Evolutionary conservation across 352 stramenopile genomes (phyloP).

Genomic region (Globisporangium nagaii): DNA sequence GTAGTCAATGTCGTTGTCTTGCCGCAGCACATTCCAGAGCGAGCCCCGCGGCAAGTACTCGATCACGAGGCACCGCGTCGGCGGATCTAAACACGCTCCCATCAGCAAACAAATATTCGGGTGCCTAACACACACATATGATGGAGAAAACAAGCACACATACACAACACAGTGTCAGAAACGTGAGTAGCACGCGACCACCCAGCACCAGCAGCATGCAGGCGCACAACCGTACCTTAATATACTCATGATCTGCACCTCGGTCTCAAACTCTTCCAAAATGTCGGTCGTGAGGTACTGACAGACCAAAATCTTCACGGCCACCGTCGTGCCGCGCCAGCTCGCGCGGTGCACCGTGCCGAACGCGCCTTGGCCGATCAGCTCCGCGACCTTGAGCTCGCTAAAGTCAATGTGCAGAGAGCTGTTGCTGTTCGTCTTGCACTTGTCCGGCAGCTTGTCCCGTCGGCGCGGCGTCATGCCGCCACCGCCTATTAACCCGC

Average conservation of each 20-base stretch:
- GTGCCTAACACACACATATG: too few species aligned
- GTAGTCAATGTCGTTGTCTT: slow-evolving; percentile 68
- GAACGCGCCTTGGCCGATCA: slow-evolving; percentile 84
- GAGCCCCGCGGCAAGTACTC: slow-evolving; percentile 79
- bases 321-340: slow-evolving; percentile 72
- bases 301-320: slow-evolving; percentile 82
- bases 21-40: slow-evolving; percentile 82
- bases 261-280: slow-evolving; percentile 82
- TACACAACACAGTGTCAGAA: background rate
- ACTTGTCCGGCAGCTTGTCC: slow-evolving; percentile 47
- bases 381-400: slow-evolving; percentile 70
- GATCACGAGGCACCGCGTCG: slow-evolving; percentile 80
- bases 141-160: slow-evolving; percentile 8
- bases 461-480: slow-evolving; percentile 25
- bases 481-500: slow-evolving; percentile 7
- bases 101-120: slow-evolving; percentile 85
- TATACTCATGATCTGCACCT: slow-evolving; percentile 90
- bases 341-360: slow-evolving; percentile 70
- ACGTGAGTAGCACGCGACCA: background rate
- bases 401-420: slow-evolving; percentile 80
- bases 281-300: slow-evolving; percentile 82
- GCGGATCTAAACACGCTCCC: slow-evolving; percentile 74
- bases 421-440: slow-evolving; percentile 58
- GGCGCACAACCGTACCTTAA: slow-evolving; percentile 38
- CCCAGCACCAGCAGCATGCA: background rate